These are phyloP conservation scores for Aureobasidium vineae DNA, from an alignment of 2,329 filamentous ascomycete genomes.

Conservation along the genomic window DNA sequence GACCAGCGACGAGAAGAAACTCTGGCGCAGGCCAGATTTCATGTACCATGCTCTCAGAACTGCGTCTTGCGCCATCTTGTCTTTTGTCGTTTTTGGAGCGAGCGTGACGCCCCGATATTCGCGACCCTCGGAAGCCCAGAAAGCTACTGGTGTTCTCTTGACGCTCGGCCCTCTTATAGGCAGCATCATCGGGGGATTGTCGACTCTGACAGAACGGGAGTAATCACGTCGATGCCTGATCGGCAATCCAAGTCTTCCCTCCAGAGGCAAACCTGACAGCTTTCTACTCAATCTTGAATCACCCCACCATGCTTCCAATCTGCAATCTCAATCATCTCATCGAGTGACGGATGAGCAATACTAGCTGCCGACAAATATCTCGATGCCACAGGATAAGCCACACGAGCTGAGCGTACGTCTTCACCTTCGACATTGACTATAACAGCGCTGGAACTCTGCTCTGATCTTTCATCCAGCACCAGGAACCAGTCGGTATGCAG, in stretches of 20 bases:
- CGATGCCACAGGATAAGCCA: not conserved
- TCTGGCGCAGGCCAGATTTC: not conserved
- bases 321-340: not conserved
- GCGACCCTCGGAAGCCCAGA: not conserved
- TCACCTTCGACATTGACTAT: not conserved
- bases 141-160: not conserved
- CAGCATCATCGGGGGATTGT: no score
- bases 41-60: not conserved
- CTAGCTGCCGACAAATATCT: not conserved
- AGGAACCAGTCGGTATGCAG: not conserved
- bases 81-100: not conserved
- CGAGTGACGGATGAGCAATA: not conserved
- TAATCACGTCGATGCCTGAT: no score
- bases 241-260: no score
- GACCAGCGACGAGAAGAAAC: not conserved
- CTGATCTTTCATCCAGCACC: not conserved
- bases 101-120: not conserved
- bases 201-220: no score
- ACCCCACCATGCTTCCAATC: not conserved
- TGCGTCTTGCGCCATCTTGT: not conserved
- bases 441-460: not conserved
- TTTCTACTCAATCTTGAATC: not conserved
- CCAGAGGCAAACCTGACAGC: not conserved
- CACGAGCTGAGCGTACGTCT: not conserved
- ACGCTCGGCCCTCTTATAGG: no score